Base-by-base conservation (phyloP, 2,329 filamentous ascomycete genomes). In the Coccinonectria pachysandricola region DNA sequence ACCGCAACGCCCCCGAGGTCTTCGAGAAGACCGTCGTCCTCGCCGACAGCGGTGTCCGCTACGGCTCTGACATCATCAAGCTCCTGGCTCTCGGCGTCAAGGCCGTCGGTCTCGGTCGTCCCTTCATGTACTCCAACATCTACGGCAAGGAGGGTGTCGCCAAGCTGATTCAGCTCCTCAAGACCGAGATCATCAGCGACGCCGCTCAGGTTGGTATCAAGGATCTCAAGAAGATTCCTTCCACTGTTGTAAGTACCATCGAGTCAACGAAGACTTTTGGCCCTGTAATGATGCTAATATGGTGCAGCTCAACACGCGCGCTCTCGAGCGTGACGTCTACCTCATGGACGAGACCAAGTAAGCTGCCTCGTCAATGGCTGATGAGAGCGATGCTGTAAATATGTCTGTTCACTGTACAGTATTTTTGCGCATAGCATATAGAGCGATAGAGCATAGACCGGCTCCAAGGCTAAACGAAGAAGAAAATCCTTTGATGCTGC, bases 111-210 rank as follows among this genome's bases (percentile, higher is more conserved):
- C 40, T 69, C 8, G 65, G 63, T 8, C 45, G 65, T 9, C 42
- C 42, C 1, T 55, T 65, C 40, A 64, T 70, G 60, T 70, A 58
- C 41, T 56, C 62, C 24, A 67, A 68, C 37, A 45, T 59, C 19
- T 70, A 63, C 37, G 65, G 65, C 3, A 46, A 53, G 4, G 54
- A 58, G 12, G 65, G 65, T 12, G 63, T 68, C 3, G 48, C 47
- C 28, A 59, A 57, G 47, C 53, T 54, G 5, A 60, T 67, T 27
- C 43, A 60, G 26, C 57, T 69, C 12, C 46, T 68, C 32, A 66
- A 65, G 53, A 50, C 55, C 19, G 64, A 68, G 49, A 52, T 67
- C 15, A 29, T 45, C 14, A 34, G 43, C 3, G 54, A 57, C 24
- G 54, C 46, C 21, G 48, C 47, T 11, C 49, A 57, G 37, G 37